Conservation (phyloP, 2,329 filamentous ascomycete species). For the Aspergillus sp. region DNA sequence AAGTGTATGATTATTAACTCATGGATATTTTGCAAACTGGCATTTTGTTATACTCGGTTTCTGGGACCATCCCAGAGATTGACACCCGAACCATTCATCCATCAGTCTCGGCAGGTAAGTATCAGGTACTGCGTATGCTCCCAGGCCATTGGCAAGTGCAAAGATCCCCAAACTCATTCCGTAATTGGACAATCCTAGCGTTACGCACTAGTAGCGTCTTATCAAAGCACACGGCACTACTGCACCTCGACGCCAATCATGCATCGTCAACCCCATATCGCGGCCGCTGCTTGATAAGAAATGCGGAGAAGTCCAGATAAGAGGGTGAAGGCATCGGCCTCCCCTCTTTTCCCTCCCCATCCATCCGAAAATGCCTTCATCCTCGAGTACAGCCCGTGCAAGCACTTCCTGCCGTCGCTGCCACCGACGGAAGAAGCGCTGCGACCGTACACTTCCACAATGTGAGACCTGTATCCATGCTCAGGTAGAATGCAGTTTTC, state of each 20-base stretch:
- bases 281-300: slow-evolving; percentile 7
- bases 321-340: neutral
- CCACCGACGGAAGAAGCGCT: slow-evolving; percentile 48
- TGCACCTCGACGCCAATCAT: neutral
- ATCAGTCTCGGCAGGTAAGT: too few species aligned
- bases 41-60: too few species aligned
- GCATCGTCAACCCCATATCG: neutral
- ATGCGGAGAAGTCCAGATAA: slow-evolving; percentile 12
- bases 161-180: accelerated
- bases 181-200: too few species aligned
- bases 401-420: slow-evolving; percentile 43
- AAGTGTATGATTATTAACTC: accelerated
- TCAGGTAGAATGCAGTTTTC: slow-evolving; percentile 44
- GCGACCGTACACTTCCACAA: slow-evolving; percentile 42
- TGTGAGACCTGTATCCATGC: slow-evolving; percentile 45
- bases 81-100: too few species aligned
- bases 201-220: neutral
- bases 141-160: too few species aligned
- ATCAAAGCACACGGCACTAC: neutral
- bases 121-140: too few species aligned
- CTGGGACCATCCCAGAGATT: too few species aligned
- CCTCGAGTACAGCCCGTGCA: slow-evolving; percentile 26
- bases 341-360: neutral
- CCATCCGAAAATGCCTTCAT: slow-evolving; percentile 6
- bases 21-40: too few species aligned